Percentiles rank a stretch among this genome's conserved stretches.
These are phyloP conservation scores for Limnomonas spitsbergensis DNA, from an alignment of 139 green algal species.

Conservation along the genomic window DNA sequence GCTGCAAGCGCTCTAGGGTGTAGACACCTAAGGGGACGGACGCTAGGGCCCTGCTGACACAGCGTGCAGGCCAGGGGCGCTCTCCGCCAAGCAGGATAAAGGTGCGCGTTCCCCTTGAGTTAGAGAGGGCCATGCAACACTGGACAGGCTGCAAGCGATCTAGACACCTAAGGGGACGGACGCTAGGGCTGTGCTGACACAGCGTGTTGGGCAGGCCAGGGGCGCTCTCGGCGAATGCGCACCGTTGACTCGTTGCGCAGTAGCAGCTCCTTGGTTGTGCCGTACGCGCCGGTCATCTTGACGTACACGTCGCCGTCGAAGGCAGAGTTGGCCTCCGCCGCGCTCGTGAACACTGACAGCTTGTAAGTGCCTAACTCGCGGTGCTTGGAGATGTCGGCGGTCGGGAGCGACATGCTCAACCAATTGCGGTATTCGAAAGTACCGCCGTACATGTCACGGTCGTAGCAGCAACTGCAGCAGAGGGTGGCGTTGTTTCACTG, in stretches of 20 bases:
- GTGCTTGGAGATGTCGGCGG: not conserved
- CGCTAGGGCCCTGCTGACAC: too few species aligned
- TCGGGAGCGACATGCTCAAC: not conserved
- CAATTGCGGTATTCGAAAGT: not conserved
- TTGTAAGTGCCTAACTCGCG: not conserved
- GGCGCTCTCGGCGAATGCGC: not conserved
- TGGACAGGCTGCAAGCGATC: too few species aligned
- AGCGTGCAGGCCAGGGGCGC: not conserved
- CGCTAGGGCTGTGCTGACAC: too few species aligned
- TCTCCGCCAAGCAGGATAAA: too few species aligned
- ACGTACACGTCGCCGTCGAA: slow-evolving; percentile 25
- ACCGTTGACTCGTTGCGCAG: slow-evolving; percentile 2
- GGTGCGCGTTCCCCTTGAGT: too few species aligned
- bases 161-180: too few species aligned
- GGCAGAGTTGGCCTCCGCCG: not conserved
- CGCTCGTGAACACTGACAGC: not conserved
- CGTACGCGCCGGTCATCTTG: slow-evolving; percentile 3
- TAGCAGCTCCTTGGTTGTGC: not conserved
- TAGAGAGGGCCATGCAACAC: too few species aligned
- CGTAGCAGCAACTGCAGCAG: too few species aligned
- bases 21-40: too few species aligned
- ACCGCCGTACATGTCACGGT: not conserved
- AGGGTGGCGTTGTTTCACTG: too few species aligned
- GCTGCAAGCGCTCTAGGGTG: too few species aligned
- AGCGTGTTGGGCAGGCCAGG: not conserved